Percentiles rank a stretch among this genome's conserved stretches.
Conservation (phyloP, 116 monocot species). For the Papilionanthe hybrid region DNA sequence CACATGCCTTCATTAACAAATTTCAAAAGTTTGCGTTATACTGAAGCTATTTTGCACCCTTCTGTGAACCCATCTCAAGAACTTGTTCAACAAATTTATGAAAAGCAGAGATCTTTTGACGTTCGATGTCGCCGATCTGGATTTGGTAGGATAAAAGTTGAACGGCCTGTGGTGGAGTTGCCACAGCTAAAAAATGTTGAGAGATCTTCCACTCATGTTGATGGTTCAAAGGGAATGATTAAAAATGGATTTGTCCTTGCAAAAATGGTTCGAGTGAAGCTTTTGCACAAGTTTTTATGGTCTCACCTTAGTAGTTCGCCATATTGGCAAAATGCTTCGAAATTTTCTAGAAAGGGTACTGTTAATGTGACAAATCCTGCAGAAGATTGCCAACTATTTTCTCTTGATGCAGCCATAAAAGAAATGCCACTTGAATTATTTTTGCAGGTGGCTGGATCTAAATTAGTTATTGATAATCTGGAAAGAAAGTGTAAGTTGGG, state of each 20-base stretch:
- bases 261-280: slow-evolving; percentile 77
- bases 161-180: slow-evolving; percentile 26
- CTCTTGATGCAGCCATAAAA: slow-evolving; percentile 46
- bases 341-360: slow-evolving; percentile 10
- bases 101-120: slow-evolving; percentile 62
- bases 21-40: slow-evolving; percentile 33
- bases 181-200: slow-evolving; percentile 28
- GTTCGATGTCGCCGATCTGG: slow-evolving; percentile 26
- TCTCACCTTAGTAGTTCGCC: slow-evolving; percentile 37
- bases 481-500: slow-evolving; percentile 51
- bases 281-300: slow-evolving; percentile 81
- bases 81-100: slow-evolving; percentile 49
- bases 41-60: slow-evolving; percentile 69
- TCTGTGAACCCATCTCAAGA: slow-evolving; percentile 51
- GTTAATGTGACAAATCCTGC: slow-evolving; percentile 20
- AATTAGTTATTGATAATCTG: slow-evolving; percentile 43
- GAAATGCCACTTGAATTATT: slow-evolving; percentile 85
- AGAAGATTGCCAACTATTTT: slow-evolving; percentile 46
- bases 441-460: slow-evolving; percentile 72
- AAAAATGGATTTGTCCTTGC: slow-evolving; percentile 68
- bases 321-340: slow-evolving; percentile 31
- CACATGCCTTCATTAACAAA: slow-evolving; percentile 58
- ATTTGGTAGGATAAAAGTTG: slow-evolving; percentile 24
- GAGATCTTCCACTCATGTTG: slow-evolving; percentile 22
- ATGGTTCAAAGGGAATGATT: slow-evolving; percentile 41